Base-by-base conservation (phyloP, 1,284 basidiomycete species). In the Wallemia mellicola region DNA sequence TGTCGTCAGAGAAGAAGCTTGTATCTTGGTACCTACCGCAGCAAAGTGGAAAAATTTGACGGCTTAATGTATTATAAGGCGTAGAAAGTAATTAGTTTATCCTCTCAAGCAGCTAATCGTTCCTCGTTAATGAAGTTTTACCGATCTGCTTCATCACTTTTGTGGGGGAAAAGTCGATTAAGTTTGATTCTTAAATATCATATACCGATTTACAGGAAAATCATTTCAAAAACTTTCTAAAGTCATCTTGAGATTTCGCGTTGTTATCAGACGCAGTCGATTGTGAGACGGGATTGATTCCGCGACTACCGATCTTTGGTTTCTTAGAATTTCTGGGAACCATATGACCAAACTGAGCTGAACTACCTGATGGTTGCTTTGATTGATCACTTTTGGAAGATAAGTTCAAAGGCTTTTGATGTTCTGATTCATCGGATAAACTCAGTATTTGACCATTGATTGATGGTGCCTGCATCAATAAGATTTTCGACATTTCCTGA, bases 41-140 rank as follows among this genome's bases (percentile, higher is more conserved):
- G n/a, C n/a, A n/a, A n/a, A n/a, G n/a, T n/a, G n/a, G n/a, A n/a
- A 48, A 48, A 48, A 48, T 48, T 48, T 48, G 38, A 48, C 38
- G 38, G 38, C 14, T n/a, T 17, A 11, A n/a, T n/a, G n/a, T n/a
- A n/a, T n/a, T n/a, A n/a, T n/a, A n/a, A n/a, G n/a, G n/a, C n/a
- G n/a, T n/a, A n/a, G n/a, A n/a, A n/a, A n/a, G n/a, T n/a, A n/a
- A n/a, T n/a, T n/a, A n/a, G n/a, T n/a, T n/a, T n/a, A n/a, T n/a
- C n/a, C n/a, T n/a, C n/a, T n/a, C n/a, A n/a, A n/a, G n/a, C n/a
- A n/a, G n/a, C n/a, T n/a, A n/a, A n/a, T n/a, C n/a, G n/a, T n/a
- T n/a, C n/a, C n/a, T 30, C 28, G 9, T 30, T 17, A 30, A 30
- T 30, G 28, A 30, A 30, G 17, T 48, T 48, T 48, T 15, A 22